phyloP scores from a whole-genome alignment of 164 flowering plant genomes.

The Houttuynia cordata region DNA sequence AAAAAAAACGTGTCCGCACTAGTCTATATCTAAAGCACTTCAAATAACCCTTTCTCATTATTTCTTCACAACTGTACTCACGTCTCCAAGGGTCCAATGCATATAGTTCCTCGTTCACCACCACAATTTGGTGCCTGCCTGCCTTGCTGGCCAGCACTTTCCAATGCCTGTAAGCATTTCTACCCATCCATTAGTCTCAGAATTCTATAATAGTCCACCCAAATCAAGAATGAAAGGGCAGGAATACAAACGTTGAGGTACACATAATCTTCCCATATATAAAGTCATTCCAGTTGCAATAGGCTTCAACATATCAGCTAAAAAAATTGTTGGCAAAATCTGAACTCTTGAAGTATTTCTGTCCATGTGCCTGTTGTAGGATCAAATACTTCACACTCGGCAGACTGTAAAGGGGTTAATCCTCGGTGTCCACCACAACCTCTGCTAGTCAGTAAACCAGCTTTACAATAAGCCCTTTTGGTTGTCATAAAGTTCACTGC shows the following conservation, averaged over 20 bases:
- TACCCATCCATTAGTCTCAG: conserved; percentile 61
- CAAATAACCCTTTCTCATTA: no score
- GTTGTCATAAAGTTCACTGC: conserved; percentile 31
- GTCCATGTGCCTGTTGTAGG: no score
- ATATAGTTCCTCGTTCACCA: no score
- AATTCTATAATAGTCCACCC: conserved; percentile 86
- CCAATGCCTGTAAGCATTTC: conserved; percentile 99
- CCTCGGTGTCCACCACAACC: conserved; percentile 62
- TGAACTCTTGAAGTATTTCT: conserved; percentile 47
- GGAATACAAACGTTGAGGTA: conserved; percentile 72
- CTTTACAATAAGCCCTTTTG: conserved; percentile 31
- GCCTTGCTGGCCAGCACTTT: conserved; percentile 95
- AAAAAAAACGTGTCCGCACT: no score
- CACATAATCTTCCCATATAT: conserved; percentile 64
- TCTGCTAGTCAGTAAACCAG: conserved; percentile 20
- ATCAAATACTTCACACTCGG: conserved; percentile 78
- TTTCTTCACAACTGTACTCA: no score
- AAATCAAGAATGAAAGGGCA: conserved; percentile 90
- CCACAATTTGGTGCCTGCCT: conserved; percentile 83
- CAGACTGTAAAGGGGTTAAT: conserved; percentile 76
- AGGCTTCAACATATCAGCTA: conserved; percentile 79
- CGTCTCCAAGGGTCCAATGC: no score
- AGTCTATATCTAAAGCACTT: no score
- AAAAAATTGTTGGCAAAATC: conserved; percentile 55
- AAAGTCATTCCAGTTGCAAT: conserved; percentile 91